A percentile compares a stretch with the other conserved stretches of the same genome.
phyloP scores from a whole-genome alignment of 2,329 filamentous ascomycete species.

The Tolypocladium ophioglossoides region DNA sequence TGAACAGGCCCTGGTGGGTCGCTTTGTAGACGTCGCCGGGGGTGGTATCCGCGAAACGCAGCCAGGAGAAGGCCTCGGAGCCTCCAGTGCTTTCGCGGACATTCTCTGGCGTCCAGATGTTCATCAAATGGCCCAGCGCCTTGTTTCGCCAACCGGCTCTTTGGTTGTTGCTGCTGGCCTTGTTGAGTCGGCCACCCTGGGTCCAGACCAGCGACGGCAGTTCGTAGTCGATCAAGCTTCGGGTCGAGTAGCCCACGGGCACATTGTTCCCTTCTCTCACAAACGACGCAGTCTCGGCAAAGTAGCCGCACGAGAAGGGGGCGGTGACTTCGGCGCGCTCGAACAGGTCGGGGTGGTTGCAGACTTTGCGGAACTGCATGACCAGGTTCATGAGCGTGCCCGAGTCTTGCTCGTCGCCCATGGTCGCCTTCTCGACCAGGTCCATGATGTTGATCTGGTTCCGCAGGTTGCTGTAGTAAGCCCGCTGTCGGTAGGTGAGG shows the following conservation, averaged over 20 bases:
- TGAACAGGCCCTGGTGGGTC: slow-evolving; percentile 60
- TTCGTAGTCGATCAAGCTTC: slow-evolving; percentile 75
- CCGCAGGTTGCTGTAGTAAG: slow-evolving; percentile 82
- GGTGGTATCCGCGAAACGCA: slow-evolving; percentile 75
- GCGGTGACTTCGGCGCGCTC: slow-evolving; percentile 88
- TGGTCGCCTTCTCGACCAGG: slow-evolving; percentile 90
- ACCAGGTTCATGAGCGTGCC: slow-evolving; percentile 98
- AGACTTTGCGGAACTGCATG: slow-evolving; percentile 99
- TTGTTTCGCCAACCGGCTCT: slow-evolving; percentile 71
- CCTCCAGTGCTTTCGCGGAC: slow-evolving; percentile 52
- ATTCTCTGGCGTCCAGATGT: slow-evolving; percentile 78
- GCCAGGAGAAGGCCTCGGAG: slow-evolving; percentile 70
- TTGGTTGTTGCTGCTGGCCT: slow-evolving; percentile 62
- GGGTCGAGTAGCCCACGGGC: slow-evolving; percentile 75
- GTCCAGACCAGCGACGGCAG: slow-evolving; percentile 74
- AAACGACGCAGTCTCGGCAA: slow-evolving; percentile 92
- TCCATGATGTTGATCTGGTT: slow-evolving; percentile 99
- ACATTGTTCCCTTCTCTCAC: slow-evolving; percentile 77
- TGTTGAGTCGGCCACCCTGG: slow-evolving; percentile 65
- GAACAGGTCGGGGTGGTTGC: slow-evolving; percentile 95
- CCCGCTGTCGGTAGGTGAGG: slow-evolving; percentile 89
- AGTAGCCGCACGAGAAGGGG: slow-evolving; percentile 73
- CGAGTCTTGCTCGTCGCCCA: slow-evolving; percentile 89
- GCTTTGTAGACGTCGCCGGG: slow-evolving; percentile 60
- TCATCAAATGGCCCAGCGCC: slow-evolving; percentile 73